Evolutionary conservation across 345 rosid species (phyloP).

Genomic region (Populus euphratica): DNA sequence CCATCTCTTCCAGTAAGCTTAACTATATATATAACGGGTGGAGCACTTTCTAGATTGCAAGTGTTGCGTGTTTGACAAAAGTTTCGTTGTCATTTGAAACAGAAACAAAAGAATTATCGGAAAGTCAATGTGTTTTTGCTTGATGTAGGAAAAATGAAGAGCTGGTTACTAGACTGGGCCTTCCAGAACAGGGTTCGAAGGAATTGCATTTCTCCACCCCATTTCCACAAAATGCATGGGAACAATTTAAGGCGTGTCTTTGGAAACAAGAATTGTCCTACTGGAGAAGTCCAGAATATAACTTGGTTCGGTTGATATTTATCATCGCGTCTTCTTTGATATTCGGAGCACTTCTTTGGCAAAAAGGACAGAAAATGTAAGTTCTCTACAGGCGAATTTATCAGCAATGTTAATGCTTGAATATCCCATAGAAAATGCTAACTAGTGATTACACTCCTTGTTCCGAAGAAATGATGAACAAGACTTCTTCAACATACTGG

Average conservation of each 20-base stretch:
- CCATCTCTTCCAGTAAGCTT: conserved; percentile 25
- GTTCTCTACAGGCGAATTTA: background rate
- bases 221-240: conserved; percentile 30
- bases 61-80: too few species aligned
- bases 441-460: background rate
- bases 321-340: conserved; percentile 19
- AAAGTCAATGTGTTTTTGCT: too few species aligned
- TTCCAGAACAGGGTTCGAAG: conserved; percentile 18
- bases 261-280: conserved; percentile 40
- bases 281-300: conserved; percentile 42
- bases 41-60: too few species aligned
- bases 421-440: too few species aligned
- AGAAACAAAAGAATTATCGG: background rate
- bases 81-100: too few species aligned
- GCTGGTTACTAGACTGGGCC: conserved; percentile 17
- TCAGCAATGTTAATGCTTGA: background rate
- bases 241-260: conserved; percentile 38
- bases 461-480: conserved; percentile 44
- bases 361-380: conserved; percentile 40
- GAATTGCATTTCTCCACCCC: conserved; percentile 22
- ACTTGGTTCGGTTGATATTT: conserved; percentile 21
- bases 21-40: too few species aligned
- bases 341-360: conserved; percentile 34
- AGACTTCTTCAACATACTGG: conserved; percentile 47
- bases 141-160: conserved; percentile 24